Percentiles rank a stretch among this genome's conserved stretches.
Evolutionary conservation across 768 basidiomycete species (phyloP).

Genomic region (Gyrodon lividus): DNA sequence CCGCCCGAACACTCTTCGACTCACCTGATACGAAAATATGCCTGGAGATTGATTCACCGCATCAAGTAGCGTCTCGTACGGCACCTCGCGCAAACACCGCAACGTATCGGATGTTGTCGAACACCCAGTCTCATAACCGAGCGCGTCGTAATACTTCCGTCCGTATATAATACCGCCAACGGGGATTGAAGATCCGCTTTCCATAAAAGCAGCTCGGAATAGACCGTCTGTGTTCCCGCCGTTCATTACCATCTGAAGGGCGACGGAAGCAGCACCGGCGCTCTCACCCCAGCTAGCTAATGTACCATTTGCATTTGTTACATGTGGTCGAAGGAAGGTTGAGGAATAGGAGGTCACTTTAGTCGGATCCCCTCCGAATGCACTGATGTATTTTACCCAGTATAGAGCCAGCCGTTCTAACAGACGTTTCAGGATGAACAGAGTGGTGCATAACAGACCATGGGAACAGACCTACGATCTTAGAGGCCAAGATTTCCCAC

Average conservation of each 20-base stretch:
- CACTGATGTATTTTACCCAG: constrained; percentile 58
- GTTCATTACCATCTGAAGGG: constrained; percentile 29
- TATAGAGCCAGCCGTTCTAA: constrained; percentile 40
- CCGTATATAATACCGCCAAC: constrained; percentile 19
- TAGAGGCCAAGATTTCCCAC: constrained; percentile 48
- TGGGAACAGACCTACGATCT: constrained; percentile 38
- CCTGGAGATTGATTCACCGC: constrained; percentile 35
- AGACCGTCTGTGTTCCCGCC: constrained; percentile 23
- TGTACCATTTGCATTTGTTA: neutral
- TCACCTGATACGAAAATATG: constrained; percentile 34
- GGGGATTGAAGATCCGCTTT: constrained; percentile 38
- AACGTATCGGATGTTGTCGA: constrained; percentile 25
- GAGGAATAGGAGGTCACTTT: constrained; percentile 33
- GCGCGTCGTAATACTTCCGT: constrained; percentile 28
- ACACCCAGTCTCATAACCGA: constrained; percentile 34
- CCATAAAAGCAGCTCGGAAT: constrained; percentile 35
- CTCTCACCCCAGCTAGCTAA: constrained; percentile 32
- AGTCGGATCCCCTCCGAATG: constrained; percentile 57
- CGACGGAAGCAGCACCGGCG: constrained; percentile 38
- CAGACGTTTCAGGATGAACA: neutral
- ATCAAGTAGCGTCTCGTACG: constrained; percentile 28
- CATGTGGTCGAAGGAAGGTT: neutral
- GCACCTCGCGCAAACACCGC: constrained; percentile 33
- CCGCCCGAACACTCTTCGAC: too few species aligned
- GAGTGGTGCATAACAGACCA: neutral